Evolutionary conservation across 1,284 basidiomycete genomes (phyloP).

Genomic region (Pyrrhoderma lamaoense): DNA sequence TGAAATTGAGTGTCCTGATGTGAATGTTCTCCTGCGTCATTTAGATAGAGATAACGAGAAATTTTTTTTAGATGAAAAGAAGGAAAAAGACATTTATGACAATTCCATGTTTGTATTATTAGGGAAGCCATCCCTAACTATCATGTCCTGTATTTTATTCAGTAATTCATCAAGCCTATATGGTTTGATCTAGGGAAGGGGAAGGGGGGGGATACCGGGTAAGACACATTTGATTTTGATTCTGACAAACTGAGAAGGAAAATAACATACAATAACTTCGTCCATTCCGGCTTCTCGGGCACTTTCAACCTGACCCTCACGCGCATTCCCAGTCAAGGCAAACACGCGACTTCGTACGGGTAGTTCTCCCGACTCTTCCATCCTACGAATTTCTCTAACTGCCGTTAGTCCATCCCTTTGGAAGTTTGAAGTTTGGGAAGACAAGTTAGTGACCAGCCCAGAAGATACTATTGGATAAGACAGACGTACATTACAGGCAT

Average conservation of each 20-base stretch:
- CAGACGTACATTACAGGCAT: conserved; percentile 25
- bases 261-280: conserved; percentile 22
- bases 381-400: conserved; percentile 24
- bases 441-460: too few species aligned
- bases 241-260: neutral
- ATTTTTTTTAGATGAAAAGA: too few species aligned
- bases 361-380: conserved; percentile 22
- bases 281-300: conserved; percentile 24
- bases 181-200: conserved; percentile 18
- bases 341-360: conserved; percentile 22
- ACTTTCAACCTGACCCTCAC: conserved; percentile 22
- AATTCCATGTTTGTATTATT: neutral
- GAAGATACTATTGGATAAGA: too few species aligned
- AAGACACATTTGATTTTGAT: too few species aligned
- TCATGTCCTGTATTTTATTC: conserved; percentile 17
- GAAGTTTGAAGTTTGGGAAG: too few species aligned
- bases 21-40: too few species aligned
- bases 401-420: conserved; percentile 25
- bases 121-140: neutral
- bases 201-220: neutral
- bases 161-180: conserved; percentile 24
- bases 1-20: too few species aligned
- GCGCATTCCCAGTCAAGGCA: conserved; percentile 25
- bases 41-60: too few species aligned
- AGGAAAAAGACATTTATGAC: too few species aligned